Evolutionary conservation across 148 eudicot species (phyloP), one percentile per base, ranked within the genome.

Genomic region (Selenicereus undatus): DNA sequence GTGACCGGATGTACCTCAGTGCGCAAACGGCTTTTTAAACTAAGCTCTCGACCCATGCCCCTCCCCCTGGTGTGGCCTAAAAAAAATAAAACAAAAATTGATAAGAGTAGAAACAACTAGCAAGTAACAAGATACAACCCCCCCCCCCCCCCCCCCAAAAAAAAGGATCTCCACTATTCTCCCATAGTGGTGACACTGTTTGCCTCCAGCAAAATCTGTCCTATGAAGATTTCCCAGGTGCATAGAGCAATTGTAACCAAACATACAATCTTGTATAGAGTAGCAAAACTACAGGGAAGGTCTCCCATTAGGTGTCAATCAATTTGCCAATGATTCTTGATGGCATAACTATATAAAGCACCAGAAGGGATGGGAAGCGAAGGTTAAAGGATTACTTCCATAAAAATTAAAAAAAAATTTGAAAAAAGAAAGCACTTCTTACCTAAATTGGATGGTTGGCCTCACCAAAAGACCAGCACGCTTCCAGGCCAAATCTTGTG

Each of bases 401-500:
- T 20, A 26, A 60, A 64, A 54, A 51, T 56, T 1, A 39, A 4
- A 39, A 39, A 39, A 39, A 4, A 39, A 39, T 39, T 39, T 32
- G 32, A 32, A 32, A 32, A 32, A 32, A 39, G 3, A 39, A 74
- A 76, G 36, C 11, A 42, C 27, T 30, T 80, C 79, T 79, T 72
- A 93, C 98, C 97, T 89, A 72, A 92, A 88, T 77, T 96, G 98
- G 83, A 96, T 30, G 24, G 97, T 91, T 78, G 99, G 99, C 84
- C 92, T 90, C 85, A 90, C 83, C 88, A 96, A 85, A 74, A 93
- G 97, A 80, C 98, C 99, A 69, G 95, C 93, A 85, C 91, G 88
- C 87, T 90, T 88, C 98, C 98, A 94, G 74, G 98, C 98, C 86
- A 94, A 87, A 81, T 92, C 91, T 87, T 93, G 98, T 20, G 82